phyloP scores from a whole-genome alignment of 176 grass and related monocot species.

The Secale cereale region DNA sequence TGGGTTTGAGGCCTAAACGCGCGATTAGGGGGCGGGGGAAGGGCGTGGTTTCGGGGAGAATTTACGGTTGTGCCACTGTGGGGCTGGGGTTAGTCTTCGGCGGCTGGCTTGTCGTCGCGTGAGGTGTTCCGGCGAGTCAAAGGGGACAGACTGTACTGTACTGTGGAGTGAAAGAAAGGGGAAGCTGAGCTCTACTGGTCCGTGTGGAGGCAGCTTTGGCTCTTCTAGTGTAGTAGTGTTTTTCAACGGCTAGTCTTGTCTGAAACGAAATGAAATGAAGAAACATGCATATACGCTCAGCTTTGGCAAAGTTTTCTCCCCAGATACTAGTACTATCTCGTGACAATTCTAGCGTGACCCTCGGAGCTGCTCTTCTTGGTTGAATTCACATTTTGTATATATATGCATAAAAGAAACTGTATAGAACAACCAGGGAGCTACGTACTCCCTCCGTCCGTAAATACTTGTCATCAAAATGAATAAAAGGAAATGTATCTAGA shows the following conservation, averaged over 20 bases:
- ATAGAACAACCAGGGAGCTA: too few relatives aligned
- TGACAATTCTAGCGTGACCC: too few relatives aligned
- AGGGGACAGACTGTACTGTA: neutral
- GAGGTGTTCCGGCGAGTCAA: neutral
- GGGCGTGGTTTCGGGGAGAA: neutral
- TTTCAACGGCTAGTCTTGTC: neutral
- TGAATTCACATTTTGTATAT: too few relatives aligned
- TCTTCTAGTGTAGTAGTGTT: too few relatives aligned
- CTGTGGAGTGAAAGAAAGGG: neutral
- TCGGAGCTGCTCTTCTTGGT: too few relatives aligned
- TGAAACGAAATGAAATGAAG: neutral
- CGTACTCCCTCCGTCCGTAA: too few relatives aligned
- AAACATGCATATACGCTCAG: neutral
- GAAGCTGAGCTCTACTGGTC: neutral
- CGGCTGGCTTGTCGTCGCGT: neutral
- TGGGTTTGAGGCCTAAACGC: too few relatives aligned
- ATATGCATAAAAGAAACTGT: too few relatives aligned
- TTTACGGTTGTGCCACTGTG: slow-evolving; percentile 5
- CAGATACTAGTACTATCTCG: too few relatives aligned
- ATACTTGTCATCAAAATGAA: too few relatives aligned
- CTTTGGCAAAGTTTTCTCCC: too few relatives aligned
- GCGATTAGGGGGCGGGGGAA: neutral
- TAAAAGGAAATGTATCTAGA: too few relatives aligned
- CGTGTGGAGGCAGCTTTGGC: neutral
- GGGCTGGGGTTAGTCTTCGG: neutral